A percentile compares a stretch with the other conserved stretches of the same genome.
These are phyloP conservation scores for Chrysoporthe cubensis DNA, from an alignment of 2,329 filamentous ascomycete genomes.

Conservation along the genomic window DNA sequence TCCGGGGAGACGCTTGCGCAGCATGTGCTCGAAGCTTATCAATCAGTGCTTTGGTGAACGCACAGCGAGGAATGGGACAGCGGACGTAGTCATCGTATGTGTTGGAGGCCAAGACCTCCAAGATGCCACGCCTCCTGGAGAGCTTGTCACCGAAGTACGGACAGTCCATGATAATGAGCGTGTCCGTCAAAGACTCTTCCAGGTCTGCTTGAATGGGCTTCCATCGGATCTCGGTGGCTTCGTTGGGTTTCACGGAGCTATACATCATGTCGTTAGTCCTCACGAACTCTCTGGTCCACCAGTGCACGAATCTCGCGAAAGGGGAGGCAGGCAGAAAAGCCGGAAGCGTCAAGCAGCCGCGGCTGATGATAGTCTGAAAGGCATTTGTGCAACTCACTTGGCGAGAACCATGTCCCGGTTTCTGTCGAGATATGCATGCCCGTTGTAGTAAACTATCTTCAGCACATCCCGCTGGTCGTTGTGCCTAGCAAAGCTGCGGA, in stretches of 20 bases:
- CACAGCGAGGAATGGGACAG: conserved; percentile 49
- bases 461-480: conserved; percentile 59
- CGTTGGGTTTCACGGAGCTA: conserved; percentile 53
- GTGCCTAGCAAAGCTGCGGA: conserved; percentile 57
- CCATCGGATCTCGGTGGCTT: conserved; percentile 57
- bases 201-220: conserved; percentile 59
- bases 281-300: neutral
- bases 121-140: conserved; percentile 55
- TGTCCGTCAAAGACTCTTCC: conserved; percentile 60
- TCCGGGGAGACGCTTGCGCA: conserved; percentile 42
- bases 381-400: conserved; percentile 45
- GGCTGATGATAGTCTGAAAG: conserved; percentile 1
- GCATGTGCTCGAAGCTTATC: conserved; percentile 55
- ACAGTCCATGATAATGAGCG: conserved; percentile 62
- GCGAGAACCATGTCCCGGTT: conserved; percentile 62
- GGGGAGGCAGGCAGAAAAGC: too few species aligned
- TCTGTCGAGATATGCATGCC: conserved; percentile 57
- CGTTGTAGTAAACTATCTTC: conserved; percentile 63
- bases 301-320: neutral
- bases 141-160: conserved; percentile 58
- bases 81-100: conserved; percentile 56
- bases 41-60: conserved; percentile 55
- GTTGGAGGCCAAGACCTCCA: conserved; percentile 61
- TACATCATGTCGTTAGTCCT: conserved; percentile 3
- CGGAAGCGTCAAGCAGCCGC: neutral